phyloP scores from a whole-genome alignment of 148 eudicot species.

The Arctostaphylos glauca region DNA sequence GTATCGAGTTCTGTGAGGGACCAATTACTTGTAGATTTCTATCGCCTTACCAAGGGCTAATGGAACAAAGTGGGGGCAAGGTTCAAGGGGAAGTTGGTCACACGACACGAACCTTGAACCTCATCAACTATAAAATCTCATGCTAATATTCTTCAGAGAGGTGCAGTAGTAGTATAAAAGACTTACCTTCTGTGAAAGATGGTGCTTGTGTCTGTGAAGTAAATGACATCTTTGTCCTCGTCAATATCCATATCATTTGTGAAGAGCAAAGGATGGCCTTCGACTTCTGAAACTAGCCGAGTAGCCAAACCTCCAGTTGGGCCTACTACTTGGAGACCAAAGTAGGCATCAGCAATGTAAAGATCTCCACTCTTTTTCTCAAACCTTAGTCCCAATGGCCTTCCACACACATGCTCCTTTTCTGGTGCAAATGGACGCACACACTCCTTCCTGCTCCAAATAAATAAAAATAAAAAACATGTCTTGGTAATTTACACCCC shows the following conservation, averaged over 20 bases:
- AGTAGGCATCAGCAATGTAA: constrained; percentile 71
- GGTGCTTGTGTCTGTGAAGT: constrained; percentile 49
- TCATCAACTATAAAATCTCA: no score
- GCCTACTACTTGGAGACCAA: constrained; percentile 75
- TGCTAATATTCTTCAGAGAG: not conserved
- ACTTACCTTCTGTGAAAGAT: constrained; percentile 36
- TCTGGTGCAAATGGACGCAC: constrained; percentile 64
- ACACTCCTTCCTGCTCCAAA: constrained; percentile 47
- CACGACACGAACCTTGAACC: no score
- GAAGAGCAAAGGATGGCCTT: constrained; percentile 35
- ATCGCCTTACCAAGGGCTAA: no score
- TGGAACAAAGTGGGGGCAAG: no score
- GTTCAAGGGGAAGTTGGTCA: no score
- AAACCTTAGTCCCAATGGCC: constrained; percentile 54
- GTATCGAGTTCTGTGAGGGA: no score
- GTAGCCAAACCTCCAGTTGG: constrained; percentile 43
- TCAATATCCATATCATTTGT: constrained; percentile 48
- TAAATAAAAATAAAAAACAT: not conserved
- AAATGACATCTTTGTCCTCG: constrained; percentile 34
- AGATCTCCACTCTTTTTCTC: constrained; percentile 52
- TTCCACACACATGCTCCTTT: constrained; percentile 59
- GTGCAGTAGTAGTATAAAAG: not conserved
- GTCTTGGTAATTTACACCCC: not conserved
- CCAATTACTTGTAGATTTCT: no score
- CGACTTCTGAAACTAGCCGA: constrained; percentile 34